Base-by-base conservation (phyloP, 2,329 filamentous ascomycete genomes). In the Colletotrichum tabaci region DNA sequence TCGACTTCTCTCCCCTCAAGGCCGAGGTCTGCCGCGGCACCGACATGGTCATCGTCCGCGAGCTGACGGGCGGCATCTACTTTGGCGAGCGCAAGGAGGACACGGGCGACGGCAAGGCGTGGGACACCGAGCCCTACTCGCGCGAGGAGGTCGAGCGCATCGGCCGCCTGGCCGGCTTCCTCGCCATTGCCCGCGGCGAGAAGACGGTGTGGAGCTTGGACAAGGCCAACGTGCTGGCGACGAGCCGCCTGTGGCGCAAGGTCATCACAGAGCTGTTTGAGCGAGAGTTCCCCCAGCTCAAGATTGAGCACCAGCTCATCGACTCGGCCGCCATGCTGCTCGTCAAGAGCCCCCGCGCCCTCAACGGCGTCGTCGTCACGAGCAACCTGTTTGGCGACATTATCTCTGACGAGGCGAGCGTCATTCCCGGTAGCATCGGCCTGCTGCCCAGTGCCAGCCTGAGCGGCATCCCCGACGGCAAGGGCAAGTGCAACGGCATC, bases 271-370 rank as follows among this genome's bases (percentile, higher is more conserved):
- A 98, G 84, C 88, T 95, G 70, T 96, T 98, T 88, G 89, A 88
- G 76, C 92, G 92, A 75, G 96, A 98, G 87, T 98, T 97, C 85
- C 95, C 96, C 3, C 90, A 96, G 81, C 84, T 98, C 56, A 90
- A 93, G 85, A 85, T 97, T 53, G 90, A 91, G 75, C 96, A 98
- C 82, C 95, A 98, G 81, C 89, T 98, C 61, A 98, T 98, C 80
- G 96, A 98, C 85, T 94, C 91, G 67, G 96, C 96, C n/a, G 96
- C 96, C 75, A 98, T 98, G 95, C 87, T 98, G 77, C 94, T 98
- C 93, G 90, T 98, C 79, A 98, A 97, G 91, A 96, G 95, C 84
- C 96, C 96, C 12, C 88, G 92, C 13, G 90, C 91, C 26, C 87
- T 98, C 64, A 98, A 98, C 81, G 96, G 96, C 65, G 91, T 98